Evolutionary conservation across 306 rosid genomes (phyloP).

Genomic region (Quercus ilex): DNA sequence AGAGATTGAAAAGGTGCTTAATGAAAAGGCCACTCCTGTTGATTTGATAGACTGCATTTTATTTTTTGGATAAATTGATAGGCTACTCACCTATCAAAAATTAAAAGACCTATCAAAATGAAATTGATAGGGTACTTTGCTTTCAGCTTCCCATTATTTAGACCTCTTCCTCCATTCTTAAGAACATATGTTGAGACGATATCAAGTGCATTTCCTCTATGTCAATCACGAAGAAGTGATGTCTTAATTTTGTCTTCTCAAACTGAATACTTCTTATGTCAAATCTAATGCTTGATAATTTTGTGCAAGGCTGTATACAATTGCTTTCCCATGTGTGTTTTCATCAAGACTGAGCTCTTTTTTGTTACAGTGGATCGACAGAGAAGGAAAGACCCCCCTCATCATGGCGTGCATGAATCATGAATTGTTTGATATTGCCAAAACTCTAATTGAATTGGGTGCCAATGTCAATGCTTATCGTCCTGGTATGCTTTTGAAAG

Average conservation of each 20-base stretch:
- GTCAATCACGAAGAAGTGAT: background rate
- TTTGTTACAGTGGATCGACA: constrained; percentile 11
- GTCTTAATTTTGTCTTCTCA: background rate
- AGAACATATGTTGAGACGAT: background rate
- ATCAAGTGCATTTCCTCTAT: background rate
- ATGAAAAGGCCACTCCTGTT: too few species aligned
- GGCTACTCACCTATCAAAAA: too few species aligned
- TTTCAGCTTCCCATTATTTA: too few species aligned
- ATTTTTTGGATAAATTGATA: too few species aligned
- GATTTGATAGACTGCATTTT: too few species aligned
- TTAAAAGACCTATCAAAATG: too few species aligned
- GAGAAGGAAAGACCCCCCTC: constrained; percentile 20
- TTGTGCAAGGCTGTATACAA: background rate
- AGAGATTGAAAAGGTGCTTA: too few species aligned
- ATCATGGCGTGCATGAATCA: constrained; percentile 19
- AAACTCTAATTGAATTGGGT: constrained; percentile 23
- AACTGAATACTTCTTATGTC: background rate
- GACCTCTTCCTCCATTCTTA: background rate
- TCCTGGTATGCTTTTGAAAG: constrained; percentile 8
- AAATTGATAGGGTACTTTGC: too few species aligned
- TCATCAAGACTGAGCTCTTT: background rate
- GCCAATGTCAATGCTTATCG: constrained; percentile 23
- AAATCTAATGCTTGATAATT: background rate
- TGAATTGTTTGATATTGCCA: constrained; percentile 9
- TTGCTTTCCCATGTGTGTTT: background rate